Base-by-base conservation (phyloP, 768 basidiomycete genomes). In the Mycena pura region DNA sequence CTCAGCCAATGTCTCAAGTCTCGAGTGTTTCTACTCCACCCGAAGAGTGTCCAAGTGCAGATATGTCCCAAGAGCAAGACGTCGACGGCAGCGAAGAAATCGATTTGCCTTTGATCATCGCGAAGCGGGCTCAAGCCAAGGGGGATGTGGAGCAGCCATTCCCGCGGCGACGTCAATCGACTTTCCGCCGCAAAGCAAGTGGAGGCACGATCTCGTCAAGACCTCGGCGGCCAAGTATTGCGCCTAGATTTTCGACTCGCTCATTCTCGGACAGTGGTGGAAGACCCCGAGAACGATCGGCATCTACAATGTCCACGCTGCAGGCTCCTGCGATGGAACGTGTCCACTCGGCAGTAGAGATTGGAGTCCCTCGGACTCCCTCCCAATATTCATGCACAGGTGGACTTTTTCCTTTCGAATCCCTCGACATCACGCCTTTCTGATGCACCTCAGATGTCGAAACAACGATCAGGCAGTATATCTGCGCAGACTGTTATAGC, bases 401-500 rank as follows among this genome's bases (percentile, higher is more conserved):
- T 76, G 3, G 81, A 82, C 13, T 74, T 81, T 19, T 73, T 80
- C 27, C 69, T 72, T 13, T 62, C 75, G 19, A 76, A 74, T 50
- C 70, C 68, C 15, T 75, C 78, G 28, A 57, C 68, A 19, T 80
- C 80, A n/a, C 73, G 67, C n/a, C 36, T 79, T 50, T 78, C 82
- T 8, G 54, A 77, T 38, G 62, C 69, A 25, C 51, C 62, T 9
- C 66, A 68, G 28, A 69, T 70, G 36, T 62, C 15, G 22, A 61
- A 56, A 46, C 65, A 70, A 48, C 75, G 76, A 49, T 69, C 73
- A 40, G 75, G 73, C 21, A 83, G 80, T 60, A 74, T 89, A n/a
- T 81, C 86, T 15, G 78, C 86, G 5, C 82, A 83, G 9, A 81
- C 87, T 60, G 90, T 89, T 10, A 87, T 91, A 39, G 78, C 83